Evolutionary conservation across 169 alveolate species (phyloP), one percentile per base, ranked within the genome.

Genomic region (Plasmodium coatneyi): DNA sequence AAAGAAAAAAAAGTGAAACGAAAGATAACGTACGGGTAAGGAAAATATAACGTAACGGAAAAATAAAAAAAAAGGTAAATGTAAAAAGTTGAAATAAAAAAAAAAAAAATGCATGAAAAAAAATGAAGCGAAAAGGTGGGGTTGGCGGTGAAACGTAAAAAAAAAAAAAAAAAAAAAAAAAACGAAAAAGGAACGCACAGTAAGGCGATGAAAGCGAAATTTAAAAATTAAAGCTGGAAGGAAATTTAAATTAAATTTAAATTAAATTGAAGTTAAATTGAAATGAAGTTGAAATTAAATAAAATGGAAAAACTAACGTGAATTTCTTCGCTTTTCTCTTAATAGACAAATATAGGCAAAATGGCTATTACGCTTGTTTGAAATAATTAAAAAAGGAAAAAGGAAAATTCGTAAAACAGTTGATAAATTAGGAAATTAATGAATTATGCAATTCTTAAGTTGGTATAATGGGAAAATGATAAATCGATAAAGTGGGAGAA

Each of bases 301-400:
- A 78, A 34, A 28, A 9, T 19, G 30, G 52, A 41, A 78, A 41
- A 78, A 16, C 10, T 12, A 78, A 46, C 3, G 22, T 5, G 70
- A 78, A 78, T 30, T 78, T 7, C 28, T 39, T 78, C 19, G 43
- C 52, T 78, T 34, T 78, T 39, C 83, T 78, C 54, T 36, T 36
- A 78, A 34, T 78, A 78, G 83, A 78, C 83, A 78, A 78, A 78
- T 78, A n/a, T 3, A 19, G 41, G 41, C 25, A 78, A 78, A 60
- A 5, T 25, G 32, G 28, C 52, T 78, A 78, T 4, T 36, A 12
- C 52, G 43, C 52, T 78, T 25, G 32, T 25, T 36, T 36, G n/a
- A 16, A 25, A 16, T 76, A 76, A 10, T 76, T n/a, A 36, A 36
- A 78, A 36, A 36, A 78, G 39, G 41, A 78, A 10, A 78, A 78